Evolutionary conservation across 176 grass and related monocot genomes (phyloP).

Genomic region (Pontederia crassipes): DNA sequence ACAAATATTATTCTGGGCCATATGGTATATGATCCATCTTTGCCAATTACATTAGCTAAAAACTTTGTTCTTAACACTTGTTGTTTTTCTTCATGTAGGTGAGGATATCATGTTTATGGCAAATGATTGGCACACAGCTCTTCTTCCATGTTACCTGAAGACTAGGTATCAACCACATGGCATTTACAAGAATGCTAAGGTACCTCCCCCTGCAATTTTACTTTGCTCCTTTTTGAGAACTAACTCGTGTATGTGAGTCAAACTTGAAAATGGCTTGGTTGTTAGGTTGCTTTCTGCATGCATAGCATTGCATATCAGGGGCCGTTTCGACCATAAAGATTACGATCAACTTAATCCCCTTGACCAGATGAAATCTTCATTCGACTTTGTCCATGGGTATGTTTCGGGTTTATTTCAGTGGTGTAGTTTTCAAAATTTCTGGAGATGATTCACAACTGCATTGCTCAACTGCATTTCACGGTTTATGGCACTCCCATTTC

Average conservation of each 20-base stretch:
- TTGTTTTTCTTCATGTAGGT: constrained; percentile 28
- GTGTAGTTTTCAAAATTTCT: not conserved
- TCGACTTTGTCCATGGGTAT: constrained; percentile 82
- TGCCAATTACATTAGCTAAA: not conserved
- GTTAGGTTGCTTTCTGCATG: constrained; percentile 88
- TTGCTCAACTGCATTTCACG: no score
- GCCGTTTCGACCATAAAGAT: constrained; percentile 43
- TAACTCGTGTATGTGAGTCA: not conserved
- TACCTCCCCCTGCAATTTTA: not conserved
- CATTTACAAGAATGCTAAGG: constrained; percentile 73
- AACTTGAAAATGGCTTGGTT: not conserved
- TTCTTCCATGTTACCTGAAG: constrained; percentile 70
- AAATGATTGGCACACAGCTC: constrained; percentile 95
- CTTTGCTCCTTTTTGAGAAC: not conserved
- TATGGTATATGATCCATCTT: constrained; percentile 43
- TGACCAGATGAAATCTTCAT: constrained; percentile 58
- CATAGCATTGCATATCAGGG: constrained; percentile 96
- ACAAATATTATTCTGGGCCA: constrained; percentile 43
- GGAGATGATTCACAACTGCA: no score
- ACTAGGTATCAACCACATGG: constrained; percentile 57
- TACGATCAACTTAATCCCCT: constrained; percentile 54
- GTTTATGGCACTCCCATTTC: constrained; percentile 51
- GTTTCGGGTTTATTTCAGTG: not conserved
- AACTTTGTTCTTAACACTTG: not conserved
- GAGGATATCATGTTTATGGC: constrained; percentile 81